These are phyloP conservation scores for Calonectria pseudoreteaudii DNA, from an alignment of 2,329 filamentous ascomycete genomes.

Conservation along the genomic window DNA sequence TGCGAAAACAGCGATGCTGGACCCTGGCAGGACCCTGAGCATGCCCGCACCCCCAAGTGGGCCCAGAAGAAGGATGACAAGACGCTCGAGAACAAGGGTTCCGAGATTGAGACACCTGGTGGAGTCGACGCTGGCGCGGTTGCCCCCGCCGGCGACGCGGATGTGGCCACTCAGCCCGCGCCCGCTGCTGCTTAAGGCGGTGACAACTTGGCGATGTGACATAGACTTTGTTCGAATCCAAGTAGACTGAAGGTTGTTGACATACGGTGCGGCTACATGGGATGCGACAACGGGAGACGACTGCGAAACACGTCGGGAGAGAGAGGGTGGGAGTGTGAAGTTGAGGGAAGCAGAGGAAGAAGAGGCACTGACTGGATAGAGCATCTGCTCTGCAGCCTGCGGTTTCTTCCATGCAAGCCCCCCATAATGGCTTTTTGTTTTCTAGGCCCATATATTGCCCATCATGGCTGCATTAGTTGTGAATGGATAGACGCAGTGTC, in stretches of 20 bases:
- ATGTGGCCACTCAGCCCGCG: slow-evolving; percentile 51
- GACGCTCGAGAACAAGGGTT: slow-evolving; percentile 55
- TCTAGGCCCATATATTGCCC: slow-evolving; percentile 28
- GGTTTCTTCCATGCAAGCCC: slow-evolving; percentile 22
- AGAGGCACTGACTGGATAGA: neutral
- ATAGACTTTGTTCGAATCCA: slow-evolving; percentile 33
- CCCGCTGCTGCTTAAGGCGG: slow-evolving; percentile 49
- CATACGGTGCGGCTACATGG: slow-evolving; percentile 24
- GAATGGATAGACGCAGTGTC: slow-evolving; percentile 31
- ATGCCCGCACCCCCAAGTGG: slow-evolving; percentile 74
- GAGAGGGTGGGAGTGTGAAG: slow-evolving; percentile 28
- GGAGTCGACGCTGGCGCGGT: slow-evolving; percentile 45
- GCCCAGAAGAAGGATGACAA: slow-evolving; percentile 59
- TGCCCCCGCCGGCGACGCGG: slow-evolving; percentile 47
- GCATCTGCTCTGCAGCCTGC: neutral
- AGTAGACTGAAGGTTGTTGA: slow-evolving; percentile 31
- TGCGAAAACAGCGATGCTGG: slow-evolving; percentile 90
- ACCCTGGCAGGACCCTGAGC: slow-evolving; percentile 84
- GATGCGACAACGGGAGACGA: slow-evolving; percentile 28
- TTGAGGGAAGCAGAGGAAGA: slow-evolving; percentile 17
- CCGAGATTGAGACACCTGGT: slow-evolving; percentile 49
- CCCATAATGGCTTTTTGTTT: slow-evolving; percentile 27
- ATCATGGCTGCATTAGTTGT: slow-evolving; percentile 35
- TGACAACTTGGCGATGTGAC: slow-evolving; percentile 19
- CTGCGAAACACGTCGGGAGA: slow-evolving; percentile 28